phyloP scores from a whole-genome alignment of 2,329 filamentous ascomycete species.

The Cercospora sp. region DNA sequence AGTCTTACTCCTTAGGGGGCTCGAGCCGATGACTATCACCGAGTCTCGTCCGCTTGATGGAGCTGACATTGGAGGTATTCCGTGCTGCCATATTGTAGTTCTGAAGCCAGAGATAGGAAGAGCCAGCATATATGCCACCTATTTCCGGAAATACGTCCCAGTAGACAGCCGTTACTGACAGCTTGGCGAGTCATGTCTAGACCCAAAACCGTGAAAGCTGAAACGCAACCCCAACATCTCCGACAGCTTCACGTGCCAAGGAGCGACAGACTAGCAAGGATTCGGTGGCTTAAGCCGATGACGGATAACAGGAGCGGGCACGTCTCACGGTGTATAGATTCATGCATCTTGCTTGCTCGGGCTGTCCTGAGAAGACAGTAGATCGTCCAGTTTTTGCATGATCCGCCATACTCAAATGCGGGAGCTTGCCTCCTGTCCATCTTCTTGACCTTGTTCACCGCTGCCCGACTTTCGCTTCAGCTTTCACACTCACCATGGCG shows the following conservation, averaged over 20 bases:
- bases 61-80: not conserved
- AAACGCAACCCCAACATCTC: not conserved
- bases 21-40: not conserved
- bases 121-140: too few species aligned
- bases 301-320: constrained; percentile 3
- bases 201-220: not conserved
- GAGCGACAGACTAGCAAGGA: not conserved
- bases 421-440: constrained; percentile 8
- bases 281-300: not conserved
- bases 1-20: not conserved
- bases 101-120: not conserved
- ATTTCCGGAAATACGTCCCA: not conserved
- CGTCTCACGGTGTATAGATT: not conserved
- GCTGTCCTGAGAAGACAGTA: not conserved
- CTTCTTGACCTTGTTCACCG: not conserved
- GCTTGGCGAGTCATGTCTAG: constrained; percentile 1
- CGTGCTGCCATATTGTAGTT: not conserved
- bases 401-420: not conserved
- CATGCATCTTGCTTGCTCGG: constrained; percentile 2
- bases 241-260: not conserved
- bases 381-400: constrained; percentile 6
- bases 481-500: constrained; percentile 1
- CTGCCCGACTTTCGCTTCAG: not conserved
- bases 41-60: not conserved
- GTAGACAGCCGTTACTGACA: not conserved